These are phyloP conservation scores for Begonia fuchsioides DNA, from an alignment of 306 rosid genomes.

Conservation along the genomic window DNA sequence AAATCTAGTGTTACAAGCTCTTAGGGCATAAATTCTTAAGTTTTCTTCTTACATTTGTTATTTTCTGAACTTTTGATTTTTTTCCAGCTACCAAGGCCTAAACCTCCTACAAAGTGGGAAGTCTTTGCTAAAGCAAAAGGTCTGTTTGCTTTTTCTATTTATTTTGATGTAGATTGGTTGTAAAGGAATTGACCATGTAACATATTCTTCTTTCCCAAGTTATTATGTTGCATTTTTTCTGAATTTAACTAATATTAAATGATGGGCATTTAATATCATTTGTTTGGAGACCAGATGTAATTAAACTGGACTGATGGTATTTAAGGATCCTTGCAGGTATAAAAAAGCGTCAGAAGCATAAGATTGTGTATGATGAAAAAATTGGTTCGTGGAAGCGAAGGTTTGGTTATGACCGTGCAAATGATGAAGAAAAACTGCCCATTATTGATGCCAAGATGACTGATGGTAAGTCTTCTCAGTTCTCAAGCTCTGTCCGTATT, in stretches of 20 bases:
- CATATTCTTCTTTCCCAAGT: too few species aligned
- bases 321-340: slow-evolving; percentile 38
- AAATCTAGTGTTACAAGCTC: too few species aligned
- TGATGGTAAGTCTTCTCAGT: slow-evolving; percentile 40
- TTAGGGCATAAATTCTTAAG: not conserved
- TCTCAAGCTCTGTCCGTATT: too few species aligned
- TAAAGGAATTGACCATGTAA: too few species aligned
- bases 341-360: slow-evolving; percentile 55
- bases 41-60: not conserved
- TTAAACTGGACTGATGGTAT: not conserved
- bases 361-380: slow-evolving; percentile 49
- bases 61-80: slow-evolving; percentile 4
- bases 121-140: slow-evolving; percentile 68
- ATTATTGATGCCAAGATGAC: slow-evolving; percentile 78
- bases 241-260: too few species aligned
- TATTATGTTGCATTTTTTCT: too few species aligned
- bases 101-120: slow-evolving; percentile 93
- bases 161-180: too few species aligned
- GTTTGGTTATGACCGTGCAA: slow-evolving; percentile 75
- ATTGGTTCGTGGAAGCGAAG: slow-evolving; percentile 72
- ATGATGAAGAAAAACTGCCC: slow-evolving; percentile 72
- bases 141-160: slow-evolving; percentile 2
- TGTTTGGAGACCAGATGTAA: too few species aligned
- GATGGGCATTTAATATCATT: too few species aligned
- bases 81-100: slow-evolving; percentile 67